These are phyloP conservation scores for Meyerozyma smithsonii DNA, from an alignment of 1,139 yeast genomes.

Conservation along the genomic window DNA sequence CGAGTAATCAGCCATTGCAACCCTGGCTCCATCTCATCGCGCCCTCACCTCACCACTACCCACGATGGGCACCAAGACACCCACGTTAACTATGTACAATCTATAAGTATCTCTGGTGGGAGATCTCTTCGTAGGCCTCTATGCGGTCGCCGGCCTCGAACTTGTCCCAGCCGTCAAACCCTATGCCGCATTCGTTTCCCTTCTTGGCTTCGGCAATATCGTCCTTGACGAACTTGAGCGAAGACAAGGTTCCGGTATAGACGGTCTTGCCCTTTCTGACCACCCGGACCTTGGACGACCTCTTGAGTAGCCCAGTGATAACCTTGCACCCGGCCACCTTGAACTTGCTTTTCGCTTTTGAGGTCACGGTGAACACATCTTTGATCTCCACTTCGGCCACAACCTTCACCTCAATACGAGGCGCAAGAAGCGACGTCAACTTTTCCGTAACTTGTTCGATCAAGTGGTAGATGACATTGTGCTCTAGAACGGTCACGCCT, in stretches of 20 bases:
- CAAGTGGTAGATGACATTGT: constrained; percentile 80
- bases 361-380: constrained; percentile 66
- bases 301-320: constrained; percentile 59
- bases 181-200: constrained; percentile 87
- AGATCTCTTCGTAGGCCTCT: constrained; percentile 68
- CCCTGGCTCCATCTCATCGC: constrained; percentile 12
- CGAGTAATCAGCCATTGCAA: constrained; percentile 26
- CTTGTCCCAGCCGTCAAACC: constrained; percentile 66
- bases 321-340: constrained; percentile 89
- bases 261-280: constrained; percentile 51
- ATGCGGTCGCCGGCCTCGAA: constrained; percentile 74
- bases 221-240: constrained; percentile 79
- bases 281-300: constrained; percentile 60
- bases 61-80: constrained; percentile 2
- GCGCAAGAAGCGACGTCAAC: constrained; percentile 57
- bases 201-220: constrained; percentile 74
- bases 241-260: constrained; percentile 64
- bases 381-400: constrained; percentile 67
- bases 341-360: constrained; percentile 36
- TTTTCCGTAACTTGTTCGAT: constrained; percentile 77
- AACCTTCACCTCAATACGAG: constrained; percentile 64
- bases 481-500: constrained; percentile 59
- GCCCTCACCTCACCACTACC: too few relatives aligned
- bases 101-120: constrained; percentile 64
- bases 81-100: constrained; percentile 3